Percentiles rank a stretch among this genome's conserved stretches.
phyloP scores from a whole-genome alignment of 257 asterid genomes.

The Fraxinus cuspidata region DNA sequence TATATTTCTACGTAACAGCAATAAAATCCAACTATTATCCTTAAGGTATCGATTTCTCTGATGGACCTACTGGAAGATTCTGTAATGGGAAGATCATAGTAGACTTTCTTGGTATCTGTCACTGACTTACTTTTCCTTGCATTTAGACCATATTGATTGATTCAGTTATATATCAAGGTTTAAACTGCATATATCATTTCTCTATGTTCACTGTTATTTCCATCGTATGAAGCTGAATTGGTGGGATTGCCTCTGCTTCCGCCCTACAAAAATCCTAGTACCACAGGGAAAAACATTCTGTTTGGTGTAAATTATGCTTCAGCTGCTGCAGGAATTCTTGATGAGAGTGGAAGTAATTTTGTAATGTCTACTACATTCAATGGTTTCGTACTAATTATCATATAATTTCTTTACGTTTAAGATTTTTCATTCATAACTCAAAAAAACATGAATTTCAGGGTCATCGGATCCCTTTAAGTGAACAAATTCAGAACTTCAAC shows the following conservation, averaged over 20 bases:
- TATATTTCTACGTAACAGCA: background rate
- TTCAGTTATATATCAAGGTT: background rate
- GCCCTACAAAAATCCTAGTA: constrained; percentile 24
- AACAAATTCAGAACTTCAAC: constrained; percentile 26
- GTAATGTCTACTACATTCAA: constrained; percentile 5
- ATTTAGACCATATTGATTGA: background rate
- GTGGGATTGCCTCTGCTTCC: constrained; percentile 37
- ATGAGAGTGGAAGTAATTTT: constrained; percentile 26
- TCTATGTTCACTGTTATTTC: background rate
- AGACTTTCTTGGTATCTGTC: constrained; percentile 20
- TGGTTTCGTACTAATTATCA: background rate
- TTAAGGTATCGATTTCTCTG: constrained; percentile 27
- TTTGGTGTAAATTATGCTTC: constrained; percentile 45
- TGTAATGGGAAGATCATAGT: constrained; percentile 24
- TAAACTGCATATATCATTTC: background rate
- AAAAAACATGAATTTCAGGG: constrained; percentile 19
- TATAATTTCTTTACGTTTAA: background rate
- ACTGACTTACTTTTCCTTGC: background rate
- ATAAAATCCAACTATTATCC: constrained; percentile 30
- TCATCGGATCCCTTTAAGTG: constrained; percentile 10
- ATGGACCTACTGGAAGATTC: constrained; percentile 33
- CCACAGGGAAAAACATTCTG: constrained; percentile 16
- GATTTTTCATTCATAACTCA: background rate
- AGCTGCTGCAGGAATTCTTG: constrained; percentile 44
- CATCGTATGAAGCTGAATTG: constrained; percentile 20